phyloP scores from a whole-genome alignment of 2,329 filamentous ascomycete genomes.

The Fusarium concolor region DNA sequence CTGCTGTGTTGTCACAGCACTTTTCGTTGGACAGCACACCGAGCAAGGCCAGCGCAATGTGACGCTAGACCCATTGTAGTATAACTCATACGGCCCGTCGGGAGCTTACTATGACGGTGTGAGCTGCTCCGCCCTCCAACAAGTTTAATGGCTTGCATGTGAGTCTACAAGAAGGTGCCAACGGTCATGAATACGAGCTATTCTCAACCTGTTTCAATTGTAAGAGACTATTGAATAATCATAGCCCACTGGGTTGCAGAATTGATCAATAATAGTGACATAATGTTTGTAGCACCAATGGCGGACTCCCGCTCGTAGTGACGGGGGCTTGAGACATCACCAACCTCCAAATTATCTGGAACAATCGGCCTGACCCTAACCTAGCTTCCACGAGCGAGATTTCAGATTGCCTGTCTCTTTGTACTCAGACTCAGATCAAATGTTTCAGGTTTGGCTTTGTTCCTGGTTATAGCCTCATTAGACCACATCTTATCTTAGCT shows the following conservation, averaged over 20 bases:
- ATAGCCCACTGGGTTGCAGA: not conserved
- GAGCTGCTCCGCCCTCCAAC: conserved; percentile 7
- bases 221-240: not conserved
- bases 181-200: not conserved
- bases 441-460: conserved; percentile 8
- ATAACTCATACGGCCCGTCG: conserved; percentile 31
- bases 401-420: not conserved
- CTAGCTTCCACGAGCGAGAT: not conserved
- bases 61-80: conserved; percentile 11
- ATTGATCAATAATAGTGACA: not conserved
- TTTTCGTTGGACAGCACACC: conserved; percentile 18
- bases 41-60: conserved; percentile 14
- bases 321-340: conserved; percentile 23
- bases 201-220: not conserved
- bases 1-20: conserved; percentile 38
- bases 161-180: not conserved
- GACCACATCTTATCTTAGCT: not conserved
- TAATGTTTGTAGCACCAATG: not conserved
- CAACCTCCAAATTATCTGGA: conserved; percentile 20
- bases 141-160: conserved; percentile 3
- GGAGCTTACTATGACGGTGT: conserved; percentile 30
- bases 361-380: not conserved
- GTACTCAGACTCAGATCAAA: not conserved
- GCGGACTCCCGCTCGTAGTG: not conserved
- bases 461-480: not conserved